Percentiles rank a stretch among this genome's conserved stretches.
phyloP scores from a whole-genome alignment of 345 rosid genomes.

The Gossypium turneri region DNA sequence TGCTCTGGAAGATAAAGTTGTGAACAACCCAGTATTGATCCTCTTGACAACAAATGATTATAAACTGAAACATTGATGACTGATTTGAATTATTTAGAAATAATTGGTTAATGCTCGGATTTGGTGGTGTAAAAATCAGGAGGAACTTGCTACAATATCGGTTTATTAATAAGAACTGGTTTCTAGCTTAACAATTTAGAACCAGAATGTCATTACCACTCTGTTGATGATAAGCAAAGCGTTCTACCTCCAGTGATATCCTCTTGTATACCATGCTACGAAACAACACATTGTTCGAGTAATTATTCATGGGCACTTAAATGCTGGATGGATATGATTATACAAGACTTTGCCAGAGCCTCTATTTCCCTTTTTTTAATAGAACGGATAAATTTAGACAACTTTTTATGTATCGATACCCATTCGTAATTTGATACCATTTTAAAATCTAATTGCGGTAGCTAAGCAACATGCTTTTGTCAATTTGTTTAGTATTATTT shows the following conservation, averaged over 20 bases:
- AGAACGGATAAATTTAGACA: neutral
- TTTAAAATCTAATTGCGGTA: too few species aligned
- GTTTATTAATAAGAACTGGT: neutral
- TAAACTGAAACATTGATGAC: neutral
- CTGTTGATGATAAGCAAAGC: too few species aligned
- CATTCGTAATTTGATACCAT: neutral
- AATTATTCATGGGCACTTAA: too few species aligned
- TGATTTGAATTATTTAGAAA: neutral
- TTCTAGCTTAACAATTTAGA: neutral
- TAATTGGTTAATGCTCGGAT: neutral
- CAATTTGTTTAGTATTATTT: too few species aligned
- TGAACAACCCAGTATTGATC: constrained; percentile 4
- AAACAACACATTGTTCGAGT: neutral
- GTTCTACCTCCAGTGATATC: neutral
- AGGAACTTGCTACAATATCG: neutral
- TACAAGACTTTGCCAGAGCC: neutral
- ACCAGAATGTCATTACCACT: neutral
- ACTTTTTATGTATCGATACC: neutral
- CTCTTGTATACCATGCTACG: neutral
- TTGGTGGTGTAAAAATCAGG: neutral
- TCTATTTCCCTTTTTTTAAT: neutral
- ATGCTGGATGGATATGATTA: neutral
- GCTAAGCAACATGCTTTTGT: too few species aligned
- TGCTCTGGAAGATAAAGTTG: constrained; percentile 68
- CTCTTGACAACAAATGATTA: neutral